Base-by-base conservation (phyloP, 305 asterid species). In the Vinca major region DNA sequence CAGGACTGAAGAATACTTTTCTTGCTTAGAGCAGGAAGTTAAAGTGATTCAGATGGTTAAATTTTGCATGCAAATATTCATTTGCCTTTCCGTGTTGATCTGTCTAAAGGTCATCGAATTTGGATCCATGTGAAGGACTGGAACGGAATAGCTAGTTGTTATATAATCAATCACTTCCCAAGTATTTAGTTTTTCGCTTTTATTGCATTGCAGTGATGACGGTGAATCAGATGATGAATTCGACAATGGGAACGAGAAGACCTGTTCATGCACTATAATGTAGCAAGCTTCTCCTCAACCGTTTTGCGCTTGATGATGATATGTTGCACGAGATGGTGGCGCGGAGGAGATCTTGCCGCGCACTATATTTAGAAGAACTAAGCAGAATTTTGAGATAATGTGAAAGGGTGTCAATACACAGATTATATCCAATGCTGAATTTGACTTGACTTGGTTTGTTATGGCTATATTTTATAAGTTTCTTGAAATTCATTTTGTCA, bases 201-300 rank as follows among this genome's bases (percentile, higher is more conserved):
- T 56, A 11, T 76, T 68, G 63, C 63, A 74, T 77, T 78, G 79
- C 96, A 91, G 98, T 51, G 98, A 91, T 53, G 85, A 71, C 21
- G 82, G 68, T 73, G 96, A 71, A 62, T 86, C 89, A 33, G 98
- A 88, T 62, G 87, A 85, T 49, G 96, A 89, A 41, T 86, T 84
- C 72, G 84, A 75, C 70, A 82, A 72, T 60, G 84, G 84, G 78
- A 81, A 16, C 69, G 88, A 73, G 74, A 85, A 78, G 82, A 72
- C 84, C 62, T 92, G 98, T 71, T 76, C 92, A 12, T 92, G 98
- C 91, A 83, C 72, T 69, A 85, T 92, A 81, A 89, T 92, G 98
- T 92, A 86, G 82, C 56, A 72, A 66, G 75, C 65, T 58, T 73
- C 62, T 62, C n/a, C 52, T 36, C 13, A 21, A 68, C 65, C 74